Conservation (phyloP, 225 moss, liverwort and hornwort species). For the Ulota crispa region DNA sequence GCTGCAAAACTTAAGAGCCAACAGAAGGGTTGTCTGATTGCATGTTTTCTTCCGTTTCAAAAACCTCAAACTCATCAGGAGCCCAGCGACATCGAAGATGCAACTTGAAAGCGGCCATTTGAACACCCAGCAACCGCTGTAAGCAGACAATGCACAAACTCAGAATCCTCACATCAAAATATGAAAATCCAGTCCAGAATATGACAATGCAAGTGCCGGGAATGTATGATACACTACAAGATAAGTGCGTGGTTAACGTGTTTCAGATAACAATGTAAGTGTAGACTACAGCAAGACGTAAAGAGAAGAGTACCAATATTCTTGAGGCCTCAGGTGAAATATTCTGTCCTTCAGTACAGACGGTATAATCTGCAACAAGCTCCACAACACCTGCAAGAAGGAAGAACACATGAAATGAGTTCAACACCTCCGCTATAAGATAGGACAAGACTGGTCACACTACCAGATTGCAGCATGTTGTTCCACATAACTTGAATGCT, state of each 20-base stretch:
- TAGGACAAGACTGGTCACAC: not conserved
- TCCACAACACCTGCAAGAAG: constrained; percentile 73
- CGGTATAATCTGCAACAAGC: constrained; percentile 81
- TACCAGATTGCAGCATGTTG: not conserved
- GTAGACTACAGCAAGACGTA: not conserved
- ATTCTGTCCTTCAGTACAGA: constrained; percentile 71
- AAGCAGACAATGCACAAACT: constrained; percentile 12
- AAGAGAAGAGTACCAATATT: constrained; percentile 60
- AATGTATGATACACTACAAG: too few relatives aligned
- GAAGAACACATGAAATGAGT: not conserved
- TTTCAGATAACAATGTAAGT: not conserved
- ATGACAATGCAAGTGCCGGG: not conserved
- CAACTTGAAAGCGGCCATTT: constrained; percentile 87
- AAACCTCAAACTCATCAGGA: constrained; percentile 65
- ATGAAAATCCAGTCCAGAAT: not conserved
- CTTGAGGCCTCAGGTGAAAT: constrained; percentile 86
- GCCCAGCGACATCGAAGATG: constrained; percentile 77
- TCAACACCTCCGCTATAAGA: not conserved
- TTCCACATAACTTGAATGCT: not conserved
- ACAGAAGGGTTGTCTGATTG: constrained; percentile 47
- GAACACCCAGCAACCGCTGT: constrained; percentile 79
- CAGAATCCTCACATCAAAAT: constrained; percentile 4
- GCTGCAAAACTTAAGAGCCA: constrained; percentile 39
- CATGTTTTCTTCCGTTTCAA: constrained; percentile 46
- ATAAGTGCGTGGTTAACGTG: not conserved